These are phyloP conservation scores for Entonaema liquescens DNA, from an alignment of 495 filamentous ascomycete species.

Conservation along the genomic window DNA sequence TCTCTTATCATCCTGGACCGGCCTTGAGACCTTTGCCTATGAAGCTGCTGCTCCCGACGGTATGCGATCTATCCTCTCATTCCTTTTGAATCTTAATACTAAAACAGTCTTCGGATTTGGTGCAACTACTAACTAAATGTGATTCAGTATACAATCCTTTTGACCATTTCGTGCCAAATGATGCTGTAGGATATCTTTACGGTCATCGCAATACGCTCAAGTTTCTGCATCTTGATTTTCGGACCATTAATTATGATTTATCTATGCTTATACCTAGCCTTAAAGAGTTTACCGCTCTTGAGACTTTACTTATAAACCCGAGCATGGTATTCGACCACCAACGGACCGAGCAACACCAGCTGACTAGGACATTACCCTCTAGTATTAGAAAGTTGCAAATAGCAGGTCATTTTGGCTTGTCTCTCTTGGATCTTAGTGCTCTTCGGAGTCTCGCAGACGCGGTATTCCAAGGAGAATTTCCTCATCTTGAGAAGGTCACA, in stretches of 20 bases:
- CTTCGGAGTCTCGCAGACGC: no score
- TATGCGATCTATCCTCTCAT: no score
- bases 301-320: background rate
- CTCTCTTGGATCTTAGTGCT: no score
- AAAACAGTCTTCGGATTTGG: background rate
- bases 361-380: no score
- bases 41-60: no score
- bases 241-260: background rate
- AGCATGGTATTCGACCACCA: background rate
- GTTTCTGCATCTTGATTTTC: background rate
- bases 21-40: no score
- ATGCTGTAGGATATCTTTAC: background rate
- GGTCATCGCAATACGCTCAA: background rate
- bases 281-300: background rate
- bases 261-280: background rate
- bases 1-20: no score
- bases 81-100: no score
- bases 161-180: background rate
- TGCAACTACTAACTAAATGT: background rate
- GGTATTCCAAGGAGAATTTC: no score
- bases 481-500: no score
- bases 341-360: background rate
- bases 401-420: background rate
- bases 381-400: background rate
- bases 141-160: background rate